A percentile compares a stretch with the other conserved stretches of the same genome.
phyloP scores from a whole-genome alignment of 106 monocot species.

The Apostasia ramifera region DNA sequence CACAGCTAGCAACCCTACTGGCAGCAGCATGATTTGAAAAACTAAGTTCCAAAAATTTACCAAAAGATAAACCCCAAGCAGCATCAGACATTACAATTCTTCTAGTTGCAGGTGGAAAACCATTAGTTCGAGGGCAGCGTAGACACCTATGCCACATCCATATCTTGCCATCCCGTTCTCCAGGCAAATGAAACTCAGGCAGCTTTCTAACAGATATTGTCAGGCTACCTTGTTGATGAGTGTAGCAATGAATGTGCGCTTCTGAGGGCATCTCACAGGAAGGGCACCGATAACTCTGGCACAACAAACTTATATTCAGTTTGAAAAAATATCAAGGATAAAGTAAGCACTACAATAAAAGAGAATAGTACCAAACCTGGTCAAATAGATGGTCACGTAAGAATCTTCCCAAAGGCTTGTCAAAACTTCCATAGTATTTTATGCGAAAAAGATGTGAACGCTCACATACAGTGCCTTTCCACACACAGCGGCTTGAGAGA shows the following conservation, averaged over 20 bases:
- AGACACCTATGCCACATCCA: conserved; percentile 90
- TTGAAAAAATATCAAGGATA: too few species aligned
- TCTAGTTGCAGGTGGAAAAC: conserved; percentile 59
- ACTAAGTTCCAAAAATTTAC: conserved; percentile 81
- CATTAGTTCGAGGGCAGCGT: conserved; percentile 42
- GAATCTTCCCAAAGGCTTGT: conserved; percentile 65
- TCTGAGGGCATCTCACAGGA: conserved; percentile 72
- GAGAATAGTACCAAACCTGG: conserved; percentile 23
- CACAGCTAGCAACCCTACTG: conserved; percentile 92
- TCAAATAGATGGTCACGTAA: conserved; percentile 66
- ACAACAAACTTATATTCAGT: conserved; percentile 5
- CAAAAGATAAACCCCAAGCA: conserved; percentile 80
- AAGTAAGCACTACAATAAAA: background rate
- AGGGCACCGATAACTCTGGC: conserved; percentile 40
- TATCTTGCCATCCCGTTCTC: conserved; percentile 65
- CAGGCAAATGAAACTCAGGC: conserved; percentile 39
- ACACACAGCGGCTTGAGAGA: conserved; percentile 58
- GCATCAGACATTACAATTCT: conserved; percentile 83
- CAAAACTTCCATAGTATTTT: conserved; percentile 72
- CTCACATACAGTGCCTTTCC: conserved; percentile 79
- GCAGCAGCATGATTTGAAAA: conserved; percentile 94
- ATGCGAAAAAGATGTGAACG: conserved; percentile 68
- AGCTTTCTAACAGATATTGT: conserved; percentile 69
- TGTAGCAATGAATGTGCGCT: conserved; percentile 74
- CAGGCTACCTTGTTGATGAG: conserved; percentile 62